Conservation (phyloP, 768 basidiomycete species). For the Tylopilus rubrobrunneus region DNA sequence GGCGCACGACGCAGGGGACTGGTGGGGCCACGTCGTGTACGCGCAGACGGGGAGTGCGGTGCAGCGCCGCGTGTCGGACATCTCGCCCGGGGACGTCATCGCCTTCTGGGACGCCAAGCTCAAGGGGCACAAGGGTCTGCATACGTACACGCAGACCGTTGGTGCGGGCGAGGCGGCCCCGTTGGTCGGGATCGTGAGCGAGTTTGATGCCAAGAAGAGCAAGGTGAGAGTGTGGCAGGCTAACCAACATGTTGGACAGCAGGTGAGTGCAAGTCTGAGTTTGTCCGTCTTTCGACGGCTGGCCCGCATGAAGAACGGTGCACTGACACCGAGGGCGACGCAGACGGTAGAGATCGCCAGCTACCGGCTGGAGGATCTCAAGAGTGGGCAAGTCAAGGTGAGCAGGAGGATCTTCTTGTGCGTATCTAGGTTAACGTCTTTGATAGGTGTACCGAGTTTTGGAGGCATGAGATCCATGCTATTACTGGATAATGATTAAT, state of each 20-base stretch:
- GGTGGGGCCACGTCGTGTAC: conserved; percentile 74
- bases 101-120: conserved; percentile 72
- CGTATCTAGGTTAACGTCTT: conserved; percentile 8
- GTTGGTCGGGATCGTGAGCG: conserved; percentile 70
- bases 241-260: conserved; percentile 79
- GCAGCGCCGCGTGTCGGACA: conserved; percentile 71
- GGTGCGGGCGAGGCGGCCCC: conserved; percentile 31
- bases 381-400: conserved; percentile 80
- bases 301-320: conserved; percentile 30
- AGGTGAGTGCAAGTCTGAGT: conserved; percentile 46
- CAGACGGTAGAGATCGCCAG: conserved; percentile 74
- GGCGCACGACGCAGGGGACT: conserved; percentile 16
- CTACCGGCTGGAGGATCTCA: conserved; percentile 86
- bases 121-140: conserved; percentile 76
- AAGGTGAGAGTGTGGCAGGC: conserved; percentile 86
- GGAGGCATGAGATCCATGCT: conserved; percentile 30
- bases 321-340: conserved; percentile 33
- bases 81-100: conserved; percentile 83
- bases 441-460: conserved; percentile 38
- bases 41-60: conserved; percentile 64
- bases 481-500: not conserved
- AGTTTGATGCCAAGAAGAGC: conserved; percentile 83
- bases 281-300: conserved; percentile 24
- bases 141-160: conserved; percentile 60
- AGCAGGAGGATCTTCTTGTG: not conserved